Evolutionary conservation across 2,329 filamentous ascomycete species (phyloP), one percentile per base, ranked within the genome.

Genomic region (Aspergillus udagawae): DNA sequence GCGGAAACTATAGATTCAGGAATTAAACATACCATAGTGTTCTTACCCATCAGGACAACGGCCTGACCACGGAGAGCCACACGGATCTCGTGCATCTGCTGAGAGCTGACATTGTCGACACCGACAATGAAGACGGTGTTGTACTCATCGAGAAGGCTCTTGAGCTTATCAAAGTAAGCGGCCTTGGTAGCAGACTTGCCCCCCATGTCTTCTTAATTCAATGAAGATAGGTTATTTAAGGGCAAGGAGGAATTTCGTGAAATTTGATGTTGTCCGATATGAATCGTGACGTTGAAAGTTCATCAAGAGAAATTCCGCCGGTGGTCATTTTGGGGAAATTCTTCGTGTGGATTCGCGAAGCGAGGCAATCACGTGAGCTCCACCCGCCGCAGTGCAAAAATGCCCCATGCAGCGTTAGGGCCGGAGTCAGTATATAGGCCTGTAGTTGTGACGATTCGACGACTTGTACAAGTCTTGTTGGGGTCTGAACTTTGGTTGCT

Each of bases 81-180:
- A 79, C 94, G 90, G 80, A 99, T 97, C 87, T 99, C 94, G 91
- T 99, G 94, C 95, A 99, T 99, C 88, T 99, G 95, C 88, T 99
- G 94, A 71, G 94, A 99, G 80, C 89, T 91, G 87, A 99, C 94
- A 99, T 97, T 99, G 91, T 97, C 91, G 77, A 93, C 89, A 77
- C 77, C 87, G 80, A 96, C 92, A 80, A 99, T 92, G 91, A 99
- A 97, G 84, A 97, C 90, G 76, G 90, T 93, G 80, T 86, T 87
- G 89, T 95, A 97, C 79, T 92, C 88, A 84, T 97, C 91, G 79
- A 99, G 89, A 79, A 97, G 87, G 81, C 80, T 80, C 89, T 97
- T 96, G 80, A 99, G 92, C 92, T 97, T 97, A 81, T 97, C 93
- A 86, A 99, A 99, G 88, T 99, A 96, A 79, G 80, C 90, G 79